These are phyloP conservation scores for Boletus reticuloceps DNA, from an alignment of 768 basidiomycete species.

Conservation along the genomic window DNA sequence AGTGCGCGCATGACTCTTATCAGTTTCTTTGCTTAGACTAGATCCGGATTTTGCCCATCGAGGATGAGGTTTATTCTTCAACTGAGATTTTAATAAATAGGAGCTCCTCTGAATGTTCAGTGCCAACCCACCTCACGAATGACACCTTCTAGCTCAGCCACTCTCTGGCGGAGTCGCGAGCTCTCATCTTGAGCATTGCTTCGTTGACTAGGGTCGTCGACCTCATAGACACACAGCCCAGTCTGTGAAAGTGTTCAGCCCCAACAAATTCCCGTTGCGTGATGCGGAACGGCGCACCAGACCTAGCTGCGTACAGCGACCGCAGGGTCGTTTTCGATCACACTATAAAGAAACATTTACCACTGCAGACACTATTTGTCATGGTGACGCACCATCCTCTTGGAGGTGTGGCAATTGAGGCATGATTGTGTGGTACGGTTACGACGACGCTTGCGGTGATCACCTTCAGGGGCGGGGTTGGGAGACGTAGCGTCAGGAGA, in stretches of 20 bases:
- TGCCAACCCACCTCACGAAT: constrained; percentile 61
- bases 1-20: constrained; percentile 23
- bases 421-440: constrained; percentile 76
- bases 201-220: constrained; percentile 69
- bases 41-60: constrained; percentile 46
- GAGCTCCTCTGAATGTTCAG: neutral
- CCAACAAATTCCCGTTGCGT: constrained; percentile 16
- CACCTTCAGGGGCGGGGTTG: constrained; percentile 40
- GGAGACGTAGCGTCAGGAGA: constrained; percentile 22
- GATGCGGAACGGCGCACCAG: constrained; percentile 33
- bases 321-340: constrained; percentile 47
- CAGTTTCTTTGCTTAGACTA: constrained; percentile 23
- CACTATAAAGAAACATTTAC: constrained; percentile 30
- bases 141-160: constrained; percentile 81
- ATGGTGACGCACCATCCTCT: constrained; percentile 55
- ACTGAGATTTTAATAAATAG: constrained; percentile 31
- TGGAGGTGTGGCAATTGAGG: constrained; percentile 70
- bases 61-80: constrained; percentile 73
- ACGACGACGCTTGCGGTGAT: constrained; percentile 61
- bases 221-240: constrained; percentile 81
- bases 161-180: constrained; percentile 63
- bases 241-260: constrained; percentile 43
- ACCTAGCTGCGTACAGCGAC: constrained; percentile 42
- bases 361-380: neutral
- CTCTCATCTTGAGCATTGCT: constrained; percentile 55